Conservation (phyloP, 169 alveolate genomes). For the Blepharisma undulans region DNA sequence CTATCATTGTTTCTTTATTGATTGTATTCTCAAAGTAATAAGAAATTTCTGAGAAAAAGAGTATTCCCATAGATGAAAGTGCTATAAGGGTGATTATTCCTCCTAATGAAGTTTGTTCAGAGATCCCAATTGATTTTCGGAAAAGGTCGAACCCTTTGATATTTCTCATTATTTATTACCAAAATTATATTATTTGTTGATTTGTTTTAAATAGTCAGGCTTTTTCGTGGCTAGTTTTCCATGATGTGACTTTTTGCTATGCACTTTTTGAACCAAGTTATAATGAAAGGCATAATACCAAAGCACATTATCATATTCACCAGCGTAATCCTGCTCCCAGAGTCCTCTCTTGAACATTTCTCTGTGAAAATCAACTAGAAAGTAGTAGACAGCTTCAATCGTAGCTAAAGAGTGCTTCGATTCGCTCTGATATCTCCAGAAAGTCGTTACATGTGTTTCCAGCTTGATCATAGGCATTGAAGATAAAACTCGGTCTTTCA, state of each 20-base stretch:
- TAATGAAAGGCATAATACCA: conserved; percentile 52
- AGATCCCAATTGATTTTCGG: conserved; percentile 1
- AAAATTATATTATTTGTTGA: background rate
- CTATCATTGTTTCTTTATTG: conserved; percentile 75
- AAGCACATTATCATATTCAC: conserved; percentile 56
- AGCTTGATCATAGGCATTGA: conserved; percentile 50
- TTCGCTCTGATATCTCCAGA: conserved; percentile 63
- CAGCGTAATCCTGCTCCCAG: conserved; percentile 30
- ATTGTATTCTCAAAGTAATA: conserved; percentile 49
- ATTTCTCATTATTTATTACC: background rate
- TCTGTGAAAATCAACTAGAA: conserved; percentile 49
- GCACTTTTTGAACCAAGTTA: conserved; percentile 45
- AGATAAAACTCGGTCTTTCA: conserved; percentile 32
- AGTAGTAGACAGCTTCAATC: conserved; percentile 68
- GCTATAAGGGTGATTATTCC: conserved; percentile 15
- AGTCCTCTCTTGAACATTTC: conserved; percentile 31
- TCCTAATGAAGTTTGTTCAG: conserved; percentile 9
- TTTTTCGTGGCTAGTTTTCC: conserved; percentile 33
- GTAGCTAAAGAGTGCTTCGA: conserved; percentile 57
- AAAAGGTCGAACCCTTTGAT: background rate
- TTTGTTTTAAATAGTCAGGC: conserved; percentile 39
- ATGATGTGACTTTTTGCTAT: conserved; percentile 42
- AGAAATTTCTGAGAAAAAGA: conserved; percentile 61
- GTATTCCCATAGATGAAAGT: background rate
- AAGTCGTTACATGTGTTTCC: conserved; percentile 55